Evolutionary conservation across 129 eudicot species (phyloP).

Genomic region (Heracleum sosnowskyi): DNA sequence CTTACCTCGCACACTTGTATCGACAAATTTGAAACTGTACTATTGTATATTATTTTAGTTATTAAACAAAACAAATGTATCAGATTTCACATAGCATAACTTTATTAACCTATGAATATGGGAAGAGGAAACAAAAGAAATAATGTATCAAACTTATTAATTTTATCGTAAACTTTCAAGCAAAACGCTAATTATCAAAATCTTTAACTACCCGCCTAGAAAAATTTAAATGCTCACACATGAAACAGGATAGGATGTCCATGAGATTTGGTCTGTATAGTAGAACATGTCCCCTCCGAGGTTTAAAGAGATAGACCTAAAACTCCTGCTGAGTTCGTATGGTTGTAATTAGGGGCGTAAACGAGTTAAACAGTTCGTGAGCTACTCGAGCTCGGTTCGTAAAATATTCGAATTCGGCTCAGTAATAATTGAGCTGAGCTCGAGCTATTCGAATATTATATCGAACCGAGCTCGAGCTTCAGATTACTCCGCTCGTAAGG

Average conservation of each 20-base stretch:
- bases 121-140: background rate
- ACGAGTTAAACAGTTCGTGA: no score
- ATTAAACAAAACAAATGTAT: no score
- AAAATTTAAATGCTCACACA: background rate
- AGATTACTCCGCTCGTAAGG: no score
- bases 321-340: constrained; percentile 29
- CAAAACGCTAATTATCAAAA: constrained; percentile 12
- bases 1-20: no score
- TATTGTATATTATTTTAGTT: no score
- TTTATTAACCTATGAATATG: background rate
- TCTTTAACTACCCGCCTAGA: no score
- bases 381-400: no score
- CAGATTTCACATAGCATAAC: background rate
- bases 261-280: constrained; percentile 5
- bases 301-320: constrained; percentile 10
- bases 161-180: background rate
- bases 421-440: no score
- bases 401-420: no score
- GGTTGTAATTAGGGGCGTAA: constrained; percentile 31
- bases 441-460: no score
- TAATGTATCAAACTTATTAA: background rate
- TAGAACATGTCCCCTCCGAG: constrained; percentile 23
- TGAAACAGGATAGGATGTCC: background rate
- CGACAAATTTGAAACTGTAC: no score
- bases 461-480: no score